A percentile compares a stretch with the other conserved stretches of the same genome.
Evolutionary conservation across 805 yeast species (phyloP).

Genomic region (Candida parachauliodes): DNA sequence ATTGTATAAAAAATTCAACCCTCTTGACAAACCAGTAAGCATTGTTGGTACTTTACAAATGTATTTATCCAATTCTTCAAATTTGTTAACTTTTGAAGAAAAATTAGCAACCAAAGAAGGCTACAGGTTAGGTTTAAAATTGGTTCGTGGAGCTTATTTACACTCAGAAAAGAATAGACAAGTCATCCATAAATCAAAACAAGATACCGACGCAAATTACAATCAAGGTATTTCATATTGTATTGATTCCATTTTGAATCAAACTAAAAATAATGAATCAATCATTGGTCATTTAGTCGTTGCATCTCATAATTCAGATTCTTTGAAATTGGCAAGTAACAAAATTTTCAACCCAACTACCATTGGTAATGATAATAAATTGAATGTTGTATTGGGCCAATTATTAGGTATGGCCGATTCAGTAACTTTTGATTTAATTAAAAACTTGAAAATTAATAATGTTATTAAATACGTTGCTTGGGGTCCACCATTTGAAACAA

Average conservation of each 20-base stretch:
- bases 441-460: constrained; percentile 61
- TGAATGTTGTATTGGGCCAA: constrained; percentile 83
- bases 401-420: constrained; percentile 95
- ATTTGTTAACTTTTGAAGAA: constrained; percentile 60
- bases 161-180: constrained; percentile 79
- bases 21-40: constrained; percentile 50
- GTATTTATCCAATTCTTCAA: constrained; percentile 73
- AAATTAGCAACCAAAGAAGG: constrained; percentile 54
- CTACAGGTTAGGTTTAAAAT: constrained; percentile 79
- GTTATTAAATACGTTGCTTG: constrained; percentile 94
- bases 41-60: constrained; percentile 92
- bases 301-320: constrained; percentile 82
- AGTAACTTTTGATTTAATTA: constrained; percentile 70
- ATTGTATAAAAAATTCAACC: constrained; percentile 71
- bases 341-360: constrained; percentile 33
- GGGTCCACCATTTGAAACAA: constrained; percentile 95
- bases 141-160: constrained; percentile 94
- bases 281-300: constrained; percentile 77
- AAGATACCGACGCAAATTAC: constrained; percentile 75
- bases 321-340: constrained; percentile 70
- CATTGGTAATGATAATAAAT: constrained; percentile 22
- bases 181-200: constrained; percentile 73
- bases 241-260: constrained; percentile 52
- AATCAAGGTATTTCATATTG: constrained; percentile 64
- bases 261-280: constrained; percentile 40